phyloP scores from a whole-genome alignment of 2,329 filamentous ascomycete genomes.

The Colletotrichum shisoi region DNA sequence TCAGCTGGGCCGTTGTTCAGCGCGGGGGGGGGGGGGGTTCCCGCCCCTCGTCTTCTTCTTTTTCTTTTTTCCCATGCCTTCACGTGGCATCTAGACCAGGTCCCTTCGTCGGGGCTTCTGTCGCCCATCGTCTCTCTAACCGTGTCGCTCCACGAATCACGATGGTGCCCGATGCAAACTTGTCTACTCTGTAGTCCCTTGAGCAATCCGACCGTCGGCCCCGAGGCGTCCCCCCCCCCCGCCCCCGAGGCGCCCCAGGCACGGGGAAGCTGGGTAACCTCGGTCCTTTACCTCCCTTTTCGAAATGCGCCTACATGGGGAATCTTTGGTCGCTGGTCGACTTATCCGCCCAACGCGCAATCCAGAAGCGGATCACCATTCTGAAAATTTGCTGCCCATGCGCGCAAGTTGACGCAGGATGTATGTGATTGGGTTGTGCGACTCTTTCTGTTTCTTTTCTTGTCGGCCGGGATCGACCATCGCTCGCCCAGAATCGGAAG shows the following conservation, averaged over 20 bases:
- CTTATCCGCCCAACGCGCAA: constrained; percentile 23
- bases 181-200: constrained; percentile 1
- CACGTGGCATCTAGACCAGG: constrained; percentile 28
- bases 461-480: background rate
- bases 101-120: constrained; percentile 7
- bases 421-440: constrained; percentile 23
- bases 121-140: constrained; percentile 2
- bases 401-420: constrained; percentile 8
- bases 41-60: background rate
- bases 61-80: constrained; percentile 27
- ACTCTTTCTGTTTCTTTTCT: constrained; percentile 23
- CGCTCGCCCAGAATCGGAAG: constrained; percentile 10
- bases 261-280: constrained; percentile 7
- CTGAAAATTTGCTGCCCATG: constrained; percentile 16
- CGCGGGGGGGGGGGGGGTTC: background rate
- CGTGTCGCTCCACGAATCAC: constrained; percentile 34
- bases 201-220: constrained; percentile 12
- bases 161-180: constrained; percentile 18
- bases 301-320: constrained; percentile 18
- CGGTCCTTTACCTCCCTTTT: constrained; percentile 20
- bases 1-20: constrained; percentile 17
- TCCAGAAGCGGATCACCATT: constrained; percentile 4
- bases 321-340: background rate
- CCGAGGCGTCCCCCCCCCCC: background rate
- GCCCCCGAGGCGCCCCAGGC: background rate